Percentiles rank a stretch among this genome's conserved stretches.
phyloP scores from a whole-genome alignment of 228 moss, liverwort and hornwort species.

The Sphagnum fallax region DNA sequence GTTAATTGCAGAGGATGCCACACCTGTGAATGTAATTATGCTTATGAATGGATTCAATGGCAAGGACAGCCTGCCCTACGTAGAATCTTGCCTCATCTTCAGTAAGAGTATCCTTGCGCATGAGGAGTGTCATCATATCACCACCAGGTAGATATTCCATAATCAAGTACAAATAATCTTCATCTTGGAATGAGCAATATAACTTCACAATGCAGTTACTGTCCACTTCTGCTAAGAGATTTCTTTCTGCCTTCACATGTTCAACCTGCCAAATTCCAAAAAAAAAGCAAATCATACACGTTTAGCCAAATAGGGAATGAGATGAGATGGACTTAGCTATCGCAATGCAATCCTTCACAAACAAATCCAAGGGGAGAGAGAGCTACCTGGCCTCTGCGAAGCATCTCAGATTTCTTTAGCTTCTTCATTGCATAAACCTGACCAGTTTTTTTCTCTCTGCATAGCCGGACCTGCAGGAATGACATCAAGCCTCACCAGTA shows the following conservation, averaged over 20 bases:
- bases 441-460: slow-evolving; percentile 84
- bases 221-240: slow-evolving; percentile 95
- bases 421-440: slow-evolving; percentile 99
- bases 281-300: slow-evolving; percentile 5
- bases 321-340: too few species aligned
- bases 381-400: slow-evolving; percentile 94
- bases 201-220: slow-evolving; percentile 97
- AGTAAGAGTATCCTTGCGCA: slow-evolving; percentile 96
- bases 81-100: slow-evolving; percentile 97
- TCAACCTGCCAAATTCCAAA: slow-evolving; percentile 60
- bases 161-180: slow-evolving; percentile 94
- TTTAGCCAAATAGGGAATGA: too few species aligned
- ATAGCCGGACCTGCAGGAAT: slow-evolving; percentile 74
- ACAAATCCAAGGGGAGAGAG: too few species aligned
- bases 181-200: slow-evolving; percentile 99
- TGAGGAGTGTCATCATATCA: slow-evolving; percentile 99
- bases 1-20: too few species aligned
- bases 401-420: slow-evolving; percentile 98
- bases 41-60: slow-evolving; percentile 98
- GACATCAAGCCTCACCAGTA: not conserved
- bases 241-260: slow-evolving; percentile 98
- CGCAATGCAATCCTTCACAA: too few species aligned
- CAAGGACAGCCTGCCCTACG: slow-evolving; percentile 91
- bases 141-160: slow-evolving; percentile 99
- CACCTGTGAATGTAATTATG: slow-evolving; percentile 99